Percentiles rank a stretch among this genome's conserved stretches.
phyloP scores from a whole-genome alignment of 192 early-diverging fungal genomes.

The Backusella morwellensis region DNA sequence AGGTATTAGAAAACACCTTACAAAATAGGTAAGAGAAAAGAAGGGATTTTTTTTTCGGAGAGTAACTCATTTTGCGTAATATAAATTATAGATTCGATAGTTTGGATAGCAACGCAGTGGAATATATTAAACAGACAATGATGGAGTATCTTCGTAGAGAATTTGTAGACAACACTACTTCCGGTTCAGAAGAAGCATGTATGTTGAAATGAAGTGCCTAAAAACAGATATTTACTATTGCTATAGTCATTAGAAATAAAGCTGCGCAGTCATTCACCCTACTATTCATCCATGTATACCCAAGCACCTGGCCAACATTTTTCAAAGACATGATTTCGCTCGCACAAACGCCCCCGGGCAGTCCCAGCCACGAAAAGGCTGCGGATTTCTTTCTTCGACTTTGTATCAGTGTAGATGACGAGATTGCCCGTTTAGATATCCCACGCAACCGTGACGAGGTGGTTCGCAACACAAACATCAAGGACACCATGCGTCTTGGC shows the following conservation, averaged over 20 bases:
- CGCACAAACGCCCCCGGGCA: constrained; percentile 38
- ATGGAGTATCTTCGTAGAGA: constrained; percentile 60
- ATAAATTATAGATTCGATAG: constrained; percentile 38
- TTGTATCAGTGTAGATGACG: constrained; percentile 80
- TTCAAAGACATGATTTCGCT: constrained; percentile 81
- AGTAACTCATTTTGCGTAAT: not conserved
- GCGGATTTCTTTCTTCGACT: constrained; percentile 80
- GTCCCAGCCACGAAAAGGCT: constrained; percentile 43
- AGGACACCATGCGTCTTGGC: constrained; percentile 86
- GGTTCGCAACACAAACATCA: constrained; percentile 77
- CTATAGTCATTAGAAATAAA: constrained; percentile 75
- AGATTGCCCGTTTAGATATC: constrained; percentile 75
- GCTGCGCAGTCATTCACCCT: constrained; percentile 78
- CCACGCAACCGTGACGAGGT: constrained; percentile 64
- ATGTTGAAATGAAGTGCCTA: not conserved
- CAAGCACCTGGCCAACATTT: constrained; percentile 84
- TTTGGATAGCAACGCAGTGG: constrained; percentile 46
- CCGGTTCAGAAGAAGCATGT: constrained; percentile 50
- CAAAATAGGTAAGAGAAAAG: constrained; percentile 45
- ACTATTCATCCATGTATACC: constrained; percentile 80
- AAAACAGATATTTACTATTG: not conserved
- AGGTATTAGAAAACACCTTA: constrained; percentile 75
- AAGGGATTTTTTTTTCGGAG: not conserved
- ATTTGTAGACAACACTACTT: constrained; percentile 43
- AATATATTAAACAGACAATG: constrained; percentile 52